Evolutionary conservation across 306 rosid species (phyloP), one percentile per base, ranked within the genome.

Genomic region (Cicer arietinum): DNA sequence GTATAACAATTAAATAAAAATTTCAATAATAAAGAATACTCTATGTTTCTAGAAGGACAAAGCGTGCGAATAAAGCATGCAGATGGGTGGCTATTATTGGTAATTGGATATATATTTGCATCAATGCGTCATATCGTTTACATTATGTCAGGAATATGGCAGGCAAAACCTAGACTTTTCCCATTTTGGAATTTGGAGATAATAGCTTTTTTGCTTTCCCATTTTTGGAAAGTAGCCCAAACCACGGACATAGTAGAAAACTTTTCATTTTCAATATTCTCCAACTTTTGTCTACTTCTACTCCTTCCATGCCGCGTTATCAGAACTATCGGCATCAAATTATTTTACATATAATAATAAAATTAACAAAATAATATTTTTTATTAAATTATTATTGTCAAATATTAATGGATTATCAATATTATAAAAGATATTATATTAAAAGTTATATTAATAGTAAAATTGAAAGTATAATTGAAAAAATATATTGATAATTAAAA

Each of bases 81-180:
- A 43, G 10, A 0, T 43, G 9, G 67, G 4, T 75, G 80, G 74
- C 59, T 40, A 71, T 75, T 25, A 71, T 61, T 70, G 83, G 78
- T 8, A 11, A 40, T n/a, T 35, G 25, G 79, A 71, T 7, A 1
- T 54, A 30, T 30, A 3, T 30, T 30, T 30, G 37, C 37, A 30
- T 30, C 37, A 30, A 30, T 30, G 37, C 37, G 37, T 40, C 35
- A 42, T 17, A 41, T 53, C 11, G 9, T 79, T 57, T 57, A 62
- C 76, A 35, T 39, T 7, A 6, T 60, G 76, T 77, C 67, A 58
- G 68, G 64, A 22, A 30, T 40, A n/a, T 46, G 67, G 71, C 45
- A 54, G 16, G 18, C 16, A 67, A 53, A 76, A 76, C 88, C 81
- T 79, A 69, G 61, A 79, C 75, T 79, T 85, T 46, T 54, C 88